Percentiles rank a stretch among this genome's conserved stretches.
phyloP scores from a whole-genome alignment of 768 basidiomycete species.

The Multifurca ochricompacta region DNA sequence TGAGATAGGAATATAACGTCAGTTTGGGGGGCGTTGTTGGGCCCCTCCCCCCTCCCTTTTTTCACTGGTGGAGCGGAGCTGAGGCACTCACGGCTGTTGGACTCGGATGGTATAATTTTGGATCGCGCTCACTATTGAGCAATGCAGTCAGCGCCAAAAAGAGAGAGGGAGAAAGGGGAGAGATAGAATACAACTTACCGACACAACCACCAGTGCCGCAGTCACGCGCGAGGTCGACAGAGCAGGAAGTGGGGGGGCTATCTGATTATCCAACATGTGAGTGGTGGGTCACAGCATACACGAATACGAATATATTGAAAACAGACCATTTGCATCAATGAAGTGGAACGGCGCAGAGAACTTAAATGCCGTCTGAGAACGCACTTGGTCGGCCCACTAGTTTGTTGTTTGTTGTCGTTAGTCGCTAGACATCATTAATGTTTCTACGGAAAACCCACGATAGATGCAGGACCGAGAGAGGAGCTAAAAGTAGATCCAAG shows the following conservation, averaged over 20 bases:
- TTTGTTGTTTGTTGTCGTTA: background rate
- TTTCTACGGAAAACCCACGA: conserved; percentile 28
- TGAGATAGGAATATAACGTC: background rate
- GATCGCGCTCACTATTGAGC: conserved; percentile 40
- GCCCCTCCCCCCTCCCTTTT: too few species aligned
- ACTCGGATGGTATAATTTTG: conserved; percentile 50
- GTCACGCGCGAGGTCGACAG: conserved; percentile 40
- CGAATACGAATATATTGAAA: background rate
- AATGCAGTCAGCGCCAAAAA: background rate
- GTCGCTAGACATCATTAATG: background rate
- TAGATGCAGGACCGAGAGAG: conserved; percentile 43
- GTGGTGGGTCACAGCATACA: background rate
- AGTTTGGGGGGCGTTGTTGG: too few species aligned
- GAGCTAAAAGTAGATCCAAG: conserved; percentile 37
- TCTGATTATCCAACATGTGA: conserved; percentile 12
- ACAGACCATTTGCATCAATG: conserved; percentile 38
- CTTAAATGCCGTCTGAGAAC: conserved; percentile 29
- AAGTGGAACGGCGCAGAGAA: conserved; percentile 34
- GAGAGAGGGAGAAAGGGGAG: too few species aligned
- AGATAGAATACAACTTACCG: conserved; percentile 21
- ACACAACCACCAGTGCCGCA: conserved; percentile 32
- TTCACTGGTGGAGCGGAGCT: too few species aligned
- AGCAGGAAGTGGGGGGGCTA: conserved; percentile 42
- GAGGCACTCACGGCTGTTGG: conserved; percentile 30
- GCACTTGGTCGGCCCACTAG: conserved; percentile 47